Evolutionary conservation across 2,329 filamentous ascomycete species (phyloP).

Genomic region (Hirsutella rhossiliensis): DNA sequence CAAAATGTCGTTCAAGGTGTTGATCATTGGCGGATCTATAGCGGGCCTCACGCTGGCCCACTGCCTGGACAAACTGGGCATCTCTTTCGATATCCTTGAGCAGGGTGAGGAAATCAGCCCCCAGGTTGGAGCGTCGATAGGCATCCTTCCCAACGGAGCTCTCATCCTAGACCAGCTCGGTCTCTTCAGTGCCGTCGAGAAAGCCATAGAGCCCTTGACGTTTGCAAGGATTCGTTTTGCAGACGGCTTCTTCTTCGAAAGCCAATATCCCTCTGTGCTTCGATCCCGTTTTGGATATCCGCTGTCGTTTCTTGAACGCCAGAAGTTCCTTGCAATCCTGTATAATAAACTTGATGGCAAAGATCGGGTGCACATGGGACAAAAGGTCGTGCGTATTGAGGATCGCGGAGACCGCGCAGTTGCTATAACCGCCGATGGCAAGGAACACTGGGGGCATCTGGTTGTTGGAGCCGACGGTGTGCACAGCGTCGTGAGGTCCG

Average conservation of each 20-base stretch:
- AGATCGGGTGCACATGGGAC: constrained; percentile 6
- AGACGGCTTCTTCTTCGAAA: constrained; percentile 4
- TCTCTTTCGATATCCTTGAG: constrained; percentile 39
- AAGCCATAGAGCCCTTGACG: constrained; percentile 5
- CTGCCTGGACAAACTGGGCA: constrained; percentile 27
- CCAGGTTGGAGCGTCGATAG: constrained; percentile 34
- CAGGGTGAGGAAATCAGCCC: constrained; percentile 26
- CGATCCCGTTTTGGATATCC: constrained; percentile 14
- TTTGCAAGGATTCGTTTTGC: constrained; percentile 3
- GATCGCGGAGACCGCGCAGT: constrained; percentile 5
- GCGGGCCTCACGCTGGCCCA: constrained; percentile 21
- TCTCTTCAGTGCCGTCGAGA: constrained; percentile 11
- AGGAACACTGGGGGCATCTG: constrained; percentile 17
- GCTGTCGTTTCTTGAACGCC: constrained; percentile 21
- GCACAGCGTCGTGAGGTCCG: constrained; percentile 19
- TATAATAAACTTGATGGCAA: constrained; percentile 19
- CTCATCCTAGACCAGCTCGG: constrained; percentile 36
- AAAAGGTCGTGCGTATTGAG: constrained; percentile 7
- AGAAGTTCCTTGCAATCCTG: constrained; percentile 19
- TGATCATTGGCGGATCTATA: constrained; percentile 34
- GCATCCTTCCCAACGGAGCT: constrained; percentile 27
- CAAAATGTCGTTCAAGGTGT: constrained; percentile 3
- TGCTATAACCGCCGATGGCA: constrained; percentile 17
- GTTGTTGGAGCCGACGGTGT: constrained; percentile 27
- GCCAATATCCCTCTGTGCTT: constrained; percentile 4